Evolutionary conservation across 2,329 filamentous ascomycete species (phyloP).

Genomic region (Aspergillus uvarum): DNA sequence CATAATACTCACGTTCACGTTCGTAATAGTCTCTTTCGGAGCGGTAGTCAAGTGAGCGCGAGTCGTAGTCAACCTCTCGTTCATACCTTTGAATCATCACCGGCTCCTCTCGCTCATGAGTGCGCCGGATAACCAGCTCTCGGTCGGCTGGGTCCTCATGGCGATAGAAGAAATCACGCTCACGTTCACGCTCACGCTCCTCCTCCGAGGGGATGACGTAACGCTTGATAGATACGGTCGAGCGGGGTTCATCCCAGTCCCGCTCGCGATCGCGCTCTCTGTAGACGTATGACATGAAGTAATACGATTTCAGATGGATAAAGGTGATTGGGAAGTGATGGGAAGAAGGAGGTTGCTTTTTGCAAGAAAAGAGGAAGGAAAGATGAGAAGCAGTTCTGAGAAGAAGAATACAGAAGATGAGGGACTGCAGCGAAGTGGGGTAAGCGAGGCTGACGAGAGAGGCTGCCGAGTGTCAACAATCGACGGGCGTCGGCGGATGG

Average conservation of each 20-base stretch:
- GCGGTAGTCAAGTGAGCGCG: constrained; percentile 45
- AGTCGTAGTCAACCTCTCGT: constrained; percentile 46
- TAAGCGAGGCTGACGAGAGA: constrained; percentile 13
- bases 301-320: constrained; percentile 2
- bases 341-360: constrained; percentile 2
- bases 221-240: constrained; percentile 54
- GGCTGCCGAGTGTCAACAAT: background rate
- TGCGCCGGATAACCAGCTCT: constrained; percentile 47
- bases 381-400: constrained; percentile 1
- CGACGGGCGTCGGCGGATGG: background rate
- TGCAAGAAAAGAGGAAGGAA: constrained; percentile 2
- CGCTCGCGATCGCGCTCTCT: constrained; percentile 42
- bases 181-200: constrained; percentile 33
- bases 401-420: constrained; percentile 8
- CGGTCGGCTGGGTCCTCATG: constrained; percentile 39
- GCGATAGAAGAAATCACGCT: constrained; percentile 28
- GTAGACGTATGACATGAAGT: constrained; percentile 35
- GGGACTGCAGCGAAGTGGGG: constrained; percentile 13
- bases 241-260: constrained; percentile 45
- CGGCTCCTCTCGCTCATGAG: constrained; percentile 47
- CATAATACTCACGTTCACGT: constrained; percentile 44
- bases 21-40: constrained; percentile 49
- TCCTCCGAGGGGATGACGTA: constrained; percentile 52
- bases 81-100: constrained; percentile 49
- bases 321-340: constrained; percentile 2